Base-by-base conservation (phyloP, 2,329 filamentous ascomycete species). In the Dothidotthia symphoricarpi region DNA sequence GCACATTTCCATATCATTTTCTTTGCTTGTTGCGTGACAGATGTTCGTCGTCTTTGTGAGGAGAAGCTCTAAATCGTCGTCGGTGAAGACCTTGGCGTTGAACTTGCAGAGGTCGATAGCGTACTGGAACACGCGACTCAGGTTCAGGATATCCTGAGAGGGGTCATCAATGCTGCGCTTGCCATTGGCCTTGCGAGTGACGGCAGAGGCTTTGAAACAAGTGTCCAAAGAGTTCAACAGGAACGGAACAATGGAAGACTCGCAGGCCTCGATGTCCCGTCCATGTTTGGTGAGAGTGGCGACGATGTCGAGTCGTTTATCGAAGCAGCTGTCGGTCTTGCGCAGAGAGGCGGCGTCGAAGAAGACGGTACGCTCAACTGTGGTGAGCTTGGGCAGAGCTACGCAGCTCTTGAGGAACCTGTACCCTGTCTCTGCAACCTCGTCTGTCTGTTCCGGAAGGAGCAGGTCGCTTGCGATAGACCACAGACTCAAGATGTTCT, bases 51-150 rank as follows among this genome's bases (percentile, higher is more conserved):
- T 68, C 10, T 75, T 75, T 39, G 79, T 74, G 39, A 90, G 77
- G 36, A 89, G 67, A 3, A 72, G 70, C 34, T 75, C 75, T 14
- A 85, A 73, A 30, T 83, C 78, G 22, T 74, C 66, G 47, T 86
- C 82, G 47, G 77, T 76, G 16, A 84, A 80, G 22, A 81, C 75
- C 49, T 82, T 84, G 61, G 82, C 85, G 59, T 83, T 87, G 71
- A 86, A 89, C 59, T 86, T 88, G 68, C 86, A 80, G 36, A 87
- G 74, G 45, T 86, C 80, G 40, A 77, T 75, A 36, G 85, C 73
- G 49, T 82, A 85, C 10, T 71, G 66, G 55, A 88, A 88, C 2
- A 88, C 66, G 31, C 78, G 75, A 2, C 75, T 69, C 36, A 89
- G 41, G 26, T 60, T 59, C 15, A 56, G 52, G 7, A 55, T 49